These are phyloP conservation scores for Penicillium griseofulvum DNA, from an alignment of 2,329 filamentous ascomycete genomes.

Conservation along the genomic window DNA sequence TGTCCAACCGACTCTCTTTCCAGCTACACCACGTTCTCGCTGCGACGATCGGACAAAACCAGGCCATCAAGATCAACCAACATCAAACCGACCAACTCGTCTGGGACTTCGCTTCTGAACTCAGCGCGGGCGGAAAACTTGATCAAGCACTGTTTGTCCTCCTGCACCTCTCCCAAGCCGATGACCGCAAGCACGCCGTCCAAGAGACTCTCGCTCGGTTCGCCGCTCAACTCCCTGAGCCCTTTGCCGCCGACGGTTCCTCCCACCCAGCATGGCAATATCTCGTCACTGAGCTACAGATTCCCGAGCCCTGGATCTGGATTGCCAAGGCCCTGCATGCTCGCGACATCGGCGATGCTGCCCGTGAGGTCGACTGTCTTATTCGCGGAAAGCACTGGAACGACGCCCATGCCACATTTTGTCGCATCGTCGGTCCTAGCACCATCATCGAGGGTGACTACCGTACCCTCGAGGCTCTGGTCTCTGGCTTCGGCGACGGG, in stretches of 20 bases:
- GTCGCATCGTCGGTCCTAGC: slow-evolving; percentile 74
- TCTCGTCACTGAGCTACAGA: slow-evolving; percentile 63
- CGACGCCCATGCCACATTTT: slow-evolving; percentile 81
- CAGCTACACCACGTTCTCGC: slow-evolving; percentile 71
- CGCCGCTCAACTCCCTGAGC: slow-evolving; percentile 61
- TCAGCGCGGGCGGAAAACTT: slow-evolving; percentile 60
- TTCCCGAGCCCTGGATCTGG: slow-evolving; percentile 80
- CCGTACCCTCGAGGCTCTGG: slow-evolving; percentile 63
- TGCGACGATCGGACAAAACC: slow-evolving; percentile 46
- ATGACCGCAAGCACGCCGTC: slow-evolving; percentile 63
- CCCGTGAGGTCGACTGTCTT: slow-evolving; percentile 73
- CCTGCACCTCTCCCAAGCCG: slow-evolving; percentile 65
- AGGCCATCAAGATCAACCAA: slow-evolving; percentile 52
- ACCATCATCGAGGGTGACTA: slow-evolving; percentile 83
- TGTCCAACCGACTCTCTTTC: slow-evolving; percentile 77
- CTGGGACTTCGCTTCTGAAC: slow-evolving; percentile 57
- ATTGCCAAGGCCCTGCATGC: slow-evolving; percentile 81
- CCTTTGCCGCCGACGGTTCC: slow-evolving; percentile 50
- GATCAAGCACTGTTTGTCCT: slow-evolving; percentile 73
- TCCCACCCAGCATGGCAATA: slow-evolving; percentile 53
- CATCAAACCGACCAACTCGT: slow-evolving; percentile 66
- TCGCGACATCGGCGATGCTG: slow-evolving; percentile 67
- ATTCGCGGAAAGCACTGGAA: slow-evolving; percentile 72
- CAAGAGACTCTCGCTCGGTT: slow-evolving; percentile 73
- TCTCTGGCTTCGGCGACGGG: slow-evolving; percentile 66